Evolutionary conservation across 2,329 filamentous ascomycete species (phyloP).

Genomic region (Xylaria sp.): DNA sequence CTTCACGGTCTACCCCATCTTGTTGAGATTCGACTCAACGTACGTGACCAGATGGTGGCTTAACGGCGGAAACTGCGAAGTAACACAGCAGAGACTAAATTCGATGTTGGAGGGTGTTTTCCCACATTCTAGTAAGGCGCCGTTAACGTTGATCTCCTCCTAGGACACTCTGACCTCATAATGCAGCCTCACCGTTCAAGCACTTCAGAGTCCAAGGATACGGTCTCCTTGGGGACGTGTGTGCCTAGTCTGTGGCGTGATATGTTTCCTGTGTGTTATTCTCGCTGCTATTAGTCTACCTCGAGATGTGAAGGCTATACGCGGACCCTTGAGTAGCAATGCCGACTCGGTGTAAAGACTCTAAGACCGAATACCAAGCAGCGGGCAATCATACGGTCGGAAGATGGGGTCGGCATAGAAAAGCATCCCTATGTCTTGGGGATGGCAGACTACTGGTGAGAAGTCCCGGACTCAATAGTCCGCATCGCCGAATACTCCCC

Average conservation of each 20-base stretch:
- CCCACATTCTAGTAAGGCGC: not conserved
- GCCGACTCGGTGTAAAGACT: too few relatives aligned
- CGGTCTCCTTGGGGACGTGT: not conserved
- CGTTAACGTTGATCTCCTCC: not conserved
- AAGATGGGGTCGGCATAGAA: not conserved
- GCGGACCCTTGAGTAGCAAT: not conserved
- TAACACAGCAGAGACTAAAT: constrained; percentile 3
- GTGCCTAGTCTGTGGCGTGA: not conserved
- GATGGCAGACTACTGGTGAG: not conserved
- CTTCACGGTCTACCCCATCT: not conserved
- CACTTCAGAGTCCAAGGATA: not conserved
- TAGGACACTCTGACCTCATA: not conserved
- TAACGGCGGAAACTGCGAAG: not conserved
- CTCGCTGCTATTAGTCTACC: not conserved
- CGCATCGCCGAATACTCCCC: not conserved
- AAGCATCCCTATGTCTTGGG: not conserved
- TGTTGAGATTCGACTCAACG: not conserved
- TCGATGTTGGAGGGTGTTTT: not conserved
- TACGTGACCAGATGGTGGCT: not conserved
- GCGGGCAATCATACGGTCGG: not conserved
- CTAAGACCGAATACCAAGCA: not conserved
- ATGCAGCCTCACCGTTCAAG: constrained; percentile 5
- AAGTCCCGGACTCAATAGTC: not conserved
- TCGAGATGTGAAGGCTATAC: not conserved
- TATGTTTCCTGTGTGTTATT: not conserved